Conservation (phyloP, 2,329 filamentous ascomycete species). For the Fusarium sp. region DNA sequence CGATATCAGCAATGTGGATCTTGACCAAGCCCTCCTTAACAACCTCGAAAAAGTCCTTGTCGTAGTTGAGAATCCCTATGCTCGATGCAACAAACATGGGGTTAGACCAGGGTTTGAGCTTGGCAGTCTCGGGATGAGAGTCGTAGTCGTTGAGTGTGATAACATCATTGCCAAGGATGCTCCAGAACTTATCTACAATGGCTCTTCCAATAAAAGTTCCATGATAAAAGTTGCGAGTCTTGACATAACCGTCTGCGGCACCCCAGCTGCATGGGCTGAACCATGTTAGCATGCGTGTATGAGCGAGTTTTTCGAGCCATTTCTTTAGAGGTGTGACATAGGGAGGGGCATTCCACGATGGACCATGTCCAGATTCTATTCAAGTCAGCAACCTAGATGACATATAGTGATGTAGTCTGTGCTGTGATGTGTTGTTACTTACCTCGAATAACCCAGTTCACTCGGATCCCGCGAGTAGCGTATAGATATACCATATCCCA, state of each 20-base stretch:
- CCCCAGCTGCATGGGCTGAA: slow-evolving; percentile 77
- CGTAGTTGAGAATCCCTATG: slow-evolving; percentile 67
- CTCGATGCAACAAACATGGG: slow-evolving; percentile 63
- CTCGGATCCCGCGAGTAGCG: slow-evolving; percentile 66
- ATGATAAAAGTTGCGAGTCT: slow-evolving; percentile 64
- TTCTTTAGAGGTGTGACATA: slow-evolving; percentile 73
- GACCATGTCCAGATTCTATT: slow-evolving; percentile 62
- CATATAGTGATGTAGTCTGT: too few relatives aligned
- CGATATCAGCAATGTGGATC: slow-evolving; percentile 63
- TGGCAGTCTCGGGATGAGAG: slow-evolving; percentile 54
- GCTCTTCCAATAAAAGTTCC: slow-evolving; percentile 63
- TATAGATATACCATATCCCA: slow-evolving; percentile 75
- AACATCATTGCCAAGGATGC: slow-evolving; percentile 61
- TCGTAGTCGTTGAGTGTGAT: slow-evolving; percentile 61
- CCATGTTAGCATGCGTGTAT: slow-evolving; percentile 71
- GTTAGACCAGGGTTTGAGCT: slow-evolving; percentile 58
- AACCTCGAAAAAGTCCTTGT: slow-evolving; percentile 64
- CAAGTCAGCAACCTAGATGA: slow-evolving; percentile 30
- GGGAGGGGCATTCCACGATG: slow-evolving; percentile 66
- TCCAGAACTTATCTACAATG: slow-evolving; percentile 61
- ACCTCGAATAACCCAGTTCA: slow-evolving; percentile 72
- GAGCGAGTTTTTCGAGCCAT: slow-evolving; percentile 70
- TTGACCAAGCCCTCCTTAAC: slow-evolving; percentile 61
- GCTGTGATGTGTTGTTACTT: slow-evolving; percentile 11
- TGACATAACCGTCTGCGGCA: slow-evolving; percentile 64